Percentiles rank a stretch among this genome's conserved stretches.
phyloP scores from a whole-genome alignment of 306 rosid genomes.

The Vigna hirtella region DNA sequence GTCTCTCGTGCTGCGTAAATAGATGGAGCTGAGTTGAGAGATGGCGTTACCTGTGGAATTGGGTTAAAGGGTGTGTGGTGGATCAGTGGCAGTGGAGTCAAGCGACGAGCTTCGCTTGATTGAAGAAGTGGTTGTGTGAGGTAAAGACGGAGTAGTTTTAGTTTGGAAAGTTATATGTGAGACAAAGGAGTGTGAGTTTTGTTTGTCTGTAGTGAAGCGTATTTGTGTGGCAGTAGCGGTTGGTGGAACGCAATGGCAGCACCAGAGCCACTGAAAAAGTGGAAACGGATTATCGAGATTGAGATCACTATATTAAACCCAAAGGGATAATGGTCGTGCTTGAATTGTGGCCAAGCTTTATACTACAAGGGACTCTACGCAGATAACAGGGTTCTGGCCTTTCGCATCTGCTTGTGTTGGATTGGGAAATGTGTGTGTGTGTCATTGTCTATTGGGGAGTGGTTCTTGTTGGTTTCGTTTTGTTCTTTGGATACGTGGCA shows the following conservation, averaged over 20 bases:
- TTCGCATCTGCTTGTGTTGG: conserved; percentile 27
- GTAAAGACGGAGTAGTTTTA: conserved; percentile 7
- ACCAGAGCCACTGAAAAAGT: conserved; percentile 84
- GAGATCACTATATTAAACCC: conserved; percentile 11
- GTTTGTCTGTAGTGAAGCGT: conserved; percentile 35
- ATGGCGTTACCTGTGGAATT: conserved; percentile 49
- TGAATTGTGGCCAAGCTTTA: conserved; percentile 81
- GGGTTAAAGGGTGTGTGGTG: conserved; percentile 29
- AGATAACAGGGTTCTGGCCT: conserved; percentile 52
- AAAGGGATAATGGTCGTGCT: conserved; percentile 69
- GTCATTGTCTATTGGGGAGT: conserved; percentile 46
- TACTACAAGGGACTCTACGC: conserved; percentile 30
- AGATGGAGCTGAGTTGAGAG: conserved; percentile 6
- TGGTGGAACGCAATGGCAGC: conserved; percentile 51
- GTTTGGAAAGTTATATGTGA: conserved; percentile 45
- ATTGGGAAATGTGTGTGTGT: conserved; percentile 17
- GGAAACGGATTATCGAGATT: conserved; percentile 57
- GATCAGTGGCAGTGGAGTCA: conserved; percentile 25
- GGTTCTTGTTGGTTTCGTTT: conserved; percentile 51
- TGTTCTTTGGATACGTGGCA: neutral
- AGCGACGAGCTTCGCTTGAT: conserved; percentile 30
- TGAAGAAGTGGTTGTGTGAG: conserved; percentile 10
- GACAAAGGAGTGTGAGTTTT: conserved; percentile 35
- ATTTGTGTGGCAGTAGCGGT: conserved; percentile 59
- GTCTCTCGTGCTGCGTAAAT: neutral